phyloP scores from a whole-genome alignment of 2,329 filamentous ascomycete genomes.

The Pseudogymnoascus sp. region DNA sequence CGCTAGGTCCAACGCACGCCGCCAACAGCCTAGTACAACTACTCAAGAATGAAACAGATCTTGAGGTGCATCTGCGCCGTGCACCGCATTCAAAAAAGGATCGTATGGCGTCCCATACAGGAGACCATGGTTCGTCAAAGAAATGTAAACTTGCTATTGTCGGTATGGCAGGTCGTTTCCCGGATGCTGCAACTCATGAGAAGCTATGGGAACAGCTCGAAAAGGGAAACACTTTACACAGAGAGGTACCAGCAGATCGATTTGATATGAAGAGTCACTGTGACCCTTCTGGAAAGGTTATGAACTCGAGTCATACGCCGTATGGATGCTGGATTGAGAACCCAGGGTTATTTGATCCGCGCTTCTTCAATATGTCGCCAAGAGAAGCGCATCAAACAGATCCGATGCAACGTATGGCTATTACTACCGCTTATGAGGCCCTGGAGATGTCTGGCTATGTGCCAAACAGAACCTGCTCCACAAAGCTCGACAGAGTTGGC shows the following conservation, averaged over 20 bases:
- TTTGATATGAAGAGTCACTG: constrained; percentile 65
- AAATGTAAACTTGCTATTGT: constrained; percentile 75
- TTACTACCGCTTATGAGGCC: constrained; percentile 72
- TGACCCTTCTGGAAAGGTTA: constrained; percentile 62
- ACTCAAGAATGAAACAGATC: constrained; percentile 34
- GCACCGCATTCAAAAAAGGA: constrained; percentile 22
- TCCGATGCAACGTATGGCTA: constrained; percentile 68
- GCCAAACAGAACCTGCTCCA: constrained; percentile 39
- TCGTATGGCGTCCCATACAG: constrained; percentile 21
- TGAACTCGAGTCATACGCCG: constrained; percentile 69
- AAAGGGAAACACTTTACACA: constrained; percentile 67
- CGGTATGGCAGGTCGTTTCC: constrained; percentile 71
- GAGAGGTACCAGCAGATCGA: constrained; percentile 56
- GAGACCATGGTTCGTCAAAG: constrained; percentile 39
- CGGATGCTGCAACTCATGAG: constrained; percentile 61
- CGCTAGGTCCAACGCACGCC: constrained; percentile 43
- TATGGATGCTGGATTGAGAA: constrained; percentile 66
- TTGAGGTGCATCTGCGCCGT: constrained; percentile 36
- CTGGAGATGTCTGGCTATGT: constrained; percentile 75
- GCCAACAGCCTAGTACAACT: constrained; percentile 38
- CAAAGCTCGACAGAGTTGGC: constrained; percentile 35
- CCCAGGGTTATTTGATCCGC: constrained; percentile 60
- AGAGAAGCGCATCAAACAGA: constrained; percentile 73
- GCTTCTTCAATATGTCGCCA: constrained; percentile 82
- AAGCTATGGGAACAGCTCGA: constrained; percentile 68